A percentile compares a stretch with the other conserved stretches of the same genome.
These are phyloP conservation scores for Lactarius indigo DNA, from an alignment of 768 basidiomycete genomes.

Conservation along the genomic window DNA sequence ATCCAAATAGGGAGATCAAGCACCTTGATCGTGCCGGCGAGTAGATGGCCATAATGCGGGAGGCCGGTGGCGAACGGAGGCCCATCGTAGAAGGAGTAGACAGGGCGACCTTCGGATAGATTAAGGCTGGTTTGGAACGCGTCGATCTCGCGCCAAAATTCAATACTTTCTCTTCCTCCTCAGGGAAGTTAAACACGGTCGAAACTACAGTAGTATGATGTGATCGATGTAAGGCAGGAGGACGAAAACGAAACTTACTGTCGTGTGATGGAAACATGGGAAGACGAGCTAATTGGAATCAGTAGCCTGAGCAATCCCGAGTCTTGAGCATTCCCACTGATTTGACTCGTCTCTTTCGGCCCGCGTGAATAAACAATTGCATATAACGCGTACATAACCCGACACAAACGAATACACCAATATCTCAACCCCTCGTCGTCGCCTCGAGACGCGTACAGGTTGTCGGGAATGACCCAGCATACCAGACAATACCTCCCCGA, in stretches of 20 bases:
- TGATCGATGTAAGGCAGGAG: conserved; percentile 6
- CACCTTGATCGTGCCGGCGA: conserved; percentile 93
- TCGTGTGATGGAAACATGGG: conserved; percentile 61
- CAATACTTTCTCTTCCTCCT: conserved; percentile 88
- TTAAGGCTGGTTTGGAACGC: conserved; percentile 94
- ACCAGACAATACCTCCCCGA: conserved; percentile 7
- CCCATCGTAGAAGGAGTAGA: conserved; percentile 95
- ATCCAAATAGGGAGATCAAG: conserved; percentile 25
- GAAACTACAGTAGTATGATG: conserved; percentile 50
- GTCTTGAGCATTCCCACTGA: background rate
- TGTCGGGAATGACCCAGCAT: conserved; percentile 2
- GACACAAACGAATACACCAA: background rate
- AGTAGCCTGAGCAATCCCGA: background rate
- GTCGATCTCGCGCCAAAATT: conserved; percentile 94
- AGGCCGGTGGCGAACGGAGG: conserved; percentile 96
- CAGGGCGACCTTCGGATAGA: conserved; percentile 85
- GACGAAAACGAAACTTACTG: conserved; percentile 42
- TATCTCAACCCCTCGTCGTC: background rate
- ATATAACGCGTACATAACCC: conserved; percentile 16
- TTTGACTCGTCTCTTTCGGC: conserved; percentile 2
- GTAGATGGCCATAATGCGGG: conserved; percentile 93
- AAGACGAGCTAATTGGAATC: too few relatives aligned
- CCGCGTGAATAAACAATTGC: background rate
- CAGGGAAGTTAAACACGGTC: conserved; percentile 74
- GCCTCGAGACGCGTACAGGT: background rate